phyloP scores from a whole-genome alignment of 1,139 yeast species.

The Blastobotrys ciferrii region DNA sequence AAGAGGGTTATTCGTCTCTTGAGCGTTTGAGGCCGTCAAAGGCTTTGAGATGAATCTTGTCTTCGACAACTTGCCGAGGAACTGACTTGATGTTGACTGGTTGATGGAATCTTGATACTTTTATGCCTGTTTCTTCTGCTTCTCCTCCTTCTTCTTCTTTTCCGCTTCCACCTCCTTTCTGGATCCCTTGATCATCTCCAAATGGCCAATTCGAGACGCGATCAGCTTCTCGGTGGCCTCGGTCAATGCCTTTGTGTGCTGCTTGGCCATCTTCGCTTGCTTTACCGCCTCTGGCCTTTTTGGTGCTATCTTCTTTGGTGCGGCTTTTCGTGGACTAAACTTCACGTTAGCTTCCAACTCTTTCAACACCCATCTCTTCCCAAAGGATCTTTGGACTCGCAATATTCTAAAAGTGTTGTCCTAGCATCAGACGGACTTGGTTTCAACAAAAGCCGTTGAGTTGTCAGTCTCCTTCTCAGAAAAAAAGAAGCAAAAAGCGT shows the following conservation, averaged over 20 bases:
- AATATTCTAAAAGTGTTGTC: too few relatives aligned
- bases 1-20: background rate
- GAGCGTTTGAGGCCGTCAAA: conserved; percentile 8
- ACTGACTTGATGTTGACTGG: background rate
- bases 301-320: conserved; percentile 72
- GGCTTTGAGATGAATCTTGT: conserved; percentile 5
- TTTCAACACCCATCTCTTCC: too few relatives aligned
- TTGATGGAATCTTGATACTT: background rate
- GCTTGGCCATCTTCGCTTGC: conserved; percentile 50
- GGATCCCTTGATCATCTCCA: conserved; percentile 88
- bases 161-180: conserved; percentile 73
- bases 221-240: conserved; percentile 78
- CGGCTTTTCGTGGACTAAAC: conserved; percentile 64
- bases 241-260: conserved; percentile 66
- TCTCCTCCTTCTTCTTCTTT: conserved; percentile 42
- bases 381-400: too few relatives aligned
- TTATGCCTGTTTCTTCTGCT: conserved; percentile 14
- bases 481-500: too few relatives aligned
- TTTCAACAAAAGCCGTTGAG: too few relatives aligned
- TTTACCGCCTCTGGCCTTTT: conserved; percentile 51
- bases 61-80: background rate
- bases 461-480: too few relatives aligned
- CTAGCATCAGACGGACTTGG: too few relatives aligned
- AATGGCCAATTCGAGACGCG: conserved; percentile 91
- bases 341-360: background rate